These are phyloP conservation scores for Septoria linicola DNA, from an alignment of 2,329 filamentous ascomycete genomes.

Conservation along the genomic window DNA sequence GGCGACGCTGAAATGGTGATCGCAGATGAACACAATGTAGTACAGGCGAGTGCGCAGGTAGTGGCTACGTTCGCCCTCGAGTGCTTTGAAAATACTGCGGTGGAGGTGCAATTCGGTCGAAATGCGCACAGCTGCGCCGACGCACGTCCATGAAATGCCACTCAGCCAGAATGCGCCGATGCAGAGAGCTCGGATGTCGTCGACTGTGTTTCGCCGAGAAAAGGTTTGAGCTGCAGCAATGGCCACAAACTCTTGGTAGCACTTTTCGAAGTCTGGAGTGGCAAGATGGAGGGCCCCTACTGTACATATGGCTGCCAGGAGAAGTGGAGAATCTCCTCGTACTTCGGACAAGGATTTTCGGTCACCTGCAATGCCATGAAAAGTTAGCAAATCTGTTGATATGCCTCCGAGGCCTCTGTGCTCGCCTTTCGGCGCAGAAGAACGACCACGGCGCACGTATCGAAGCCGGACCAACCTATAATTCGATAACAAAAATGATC, in stretches of 20 bases:
- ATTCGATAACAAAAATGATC: constrained; percentile 39
- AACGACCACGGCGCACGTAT: too few relatives aligned
- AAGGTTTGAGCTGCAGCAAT: constrained; percentile 34
- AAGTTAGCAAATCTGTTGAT: too few relatives aligned
- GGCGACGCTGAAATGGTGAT: constrained; percentile 42
- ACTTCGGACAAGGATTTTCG: constrained; percentile 32
- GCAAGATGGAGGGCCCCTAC: constrained; percentile 37
- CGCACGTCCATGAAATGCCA: constrained; percentile 36
- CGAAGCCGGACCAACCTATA: not conserved
- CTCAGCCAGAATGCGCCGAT: constrained; percentile 44
- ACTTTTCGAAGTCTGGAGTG: constrained; percentile 32
- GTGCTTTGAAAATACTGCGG: constrained; percentile 39
- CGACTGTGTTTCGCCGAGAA: constrained; percentile 30
- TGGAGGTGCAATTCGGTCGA: constrained; percentile 43
- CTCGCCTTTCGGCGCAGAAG: too few relatives aligned
- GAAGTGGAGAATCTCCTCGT: constrained; percentile 35
- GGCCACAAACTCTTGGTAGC: constrained; percentile 36
- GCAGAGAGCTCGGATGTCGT: constrained; percentile 38
- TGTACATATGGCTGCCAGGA: constrained; percentile 39
- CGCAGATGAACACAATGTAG: constrained; percentile 43
- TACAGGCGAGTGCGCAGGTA: constrained; percentile 42
- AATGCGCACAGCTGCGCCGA: constrained; percentile 40
- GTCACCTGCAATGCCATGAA: constrained; percentile 25
- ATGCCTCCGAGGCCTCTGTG: too few relatives aligned
- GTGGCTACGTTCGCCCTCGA: constrained; percentile 35